Evolutionary conservation across 1,284 basidiomycete genomes (phyloP).

Genomic region (Trichosporon faecale): DNA sequence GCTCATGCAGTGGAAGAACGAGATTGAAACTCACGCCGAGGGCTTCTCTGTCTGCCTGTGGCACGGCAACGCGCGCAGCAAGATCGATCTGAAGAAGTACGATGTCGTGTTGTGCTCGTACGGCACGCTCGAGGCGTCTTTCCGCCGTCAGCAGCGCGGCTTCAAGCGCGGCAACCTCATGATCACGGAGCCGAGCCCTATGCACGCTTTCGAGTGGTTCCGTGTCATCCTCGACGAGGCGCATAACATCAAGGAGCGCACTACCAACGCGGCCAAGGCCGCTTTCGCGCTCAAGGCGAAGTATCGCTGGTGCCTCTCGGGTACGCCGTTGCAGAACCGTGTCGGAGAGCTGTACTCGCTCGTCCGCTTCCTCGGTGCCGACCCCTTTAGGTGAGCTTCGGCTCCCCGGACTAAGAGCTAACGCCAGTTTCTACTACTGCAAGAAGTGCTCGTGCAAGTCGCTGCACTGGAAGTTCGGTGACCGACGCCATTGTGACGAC

Average conservation of each 20-base stretch:
- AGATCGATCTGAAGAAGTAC: slow-evolving; percentile 68
- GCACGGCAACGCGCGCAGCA: slow-evolving; percentile 70
- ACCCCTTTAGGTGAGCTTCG: slow-evolving; percentile 62
- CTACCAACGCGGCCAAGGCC: slow-evolving; percentile 94
- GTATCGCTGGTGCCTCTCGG: slow-evolving; percentile 93
- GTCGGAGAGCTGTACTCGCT: slow-evolving; percentile 98
- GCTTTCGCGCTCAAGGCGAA: slow-evolving; percentile 80
- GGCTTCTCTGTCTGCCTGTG: slow-evolving; percentile 78
- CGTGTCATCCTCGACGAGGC: slow-evolving; percentile 81
- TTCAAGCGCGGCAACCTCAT: slow-evolving; percentile 83
- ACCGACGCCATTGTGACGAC: slow-evolving; percentile 79
- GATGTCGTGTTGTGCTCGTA: slow-evolving; percentile 73
- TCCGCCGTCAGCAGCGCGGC: slow-evolving; percentile 87
- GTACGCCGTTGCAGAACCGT: slow-evolving; percentile 94
- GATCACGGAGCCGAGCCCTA: slow-evolving; percentile 80
- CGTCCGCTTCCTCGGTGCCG: slow-evolving; percentile 81
- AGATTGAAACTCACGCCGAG: slow-evolving; percentile 78
- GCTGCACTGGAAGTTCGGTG: slow-evolving; percentile 65
- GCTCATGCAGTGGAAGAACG: slow-evolving; percentile 98
- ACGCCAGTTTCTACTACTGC: slow-evolving; percentile 77
- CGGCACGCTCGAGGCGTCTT: slow-evolving; percentile 85
- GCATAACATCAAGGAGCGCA: slow-evolving; percentile 95
- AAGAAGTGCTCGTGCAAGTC: slow-evolving; percentile 60
- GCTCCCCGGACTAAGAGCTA: background rate
- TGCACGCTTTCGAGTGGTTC: slow-evolving; percentile 86